These are phyloP conservation scores for Microbotryum intermedium DNA, from an alignment of 1,284 basidiomycete genomes.

Conservation along the genomic window DNA sequence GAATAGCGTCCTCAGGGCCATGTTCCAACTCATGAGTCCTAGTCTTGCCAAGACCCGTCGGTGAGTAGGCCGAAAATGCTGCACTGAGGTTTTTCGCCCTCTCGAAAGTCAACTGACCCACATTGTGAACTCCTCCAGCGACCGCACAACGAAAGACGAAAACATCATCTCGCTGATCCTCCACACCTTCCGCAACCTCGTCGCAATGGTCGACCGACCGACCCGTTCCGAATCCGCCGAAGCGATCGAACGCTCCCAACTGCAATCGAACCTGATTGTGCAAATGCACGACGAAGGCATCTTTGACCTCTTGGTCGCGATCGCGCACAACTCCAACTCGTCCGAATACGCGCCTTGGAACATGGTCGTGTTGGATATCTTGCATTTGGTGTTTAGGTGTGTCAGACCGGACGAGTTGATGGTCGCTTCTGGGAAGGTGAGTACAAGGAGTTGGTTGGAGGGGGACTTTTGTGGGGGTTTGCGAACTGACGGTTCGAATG, in stretches of 20 bases:
- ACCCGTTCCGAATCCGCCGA: constrained; percentile 61
- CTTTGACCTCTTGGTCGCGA: constrained; percentile 68
- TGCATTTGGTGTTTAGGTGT: constrained; percentile 75
- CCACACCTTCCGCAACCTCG: constrained; percentile 78
- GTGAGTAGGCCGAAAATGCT: constrained; percentile 23
- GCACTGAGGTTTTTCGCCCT: background rate
- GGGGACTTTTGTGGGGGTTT: background rate
- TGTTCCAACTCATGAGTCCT: constrained; percentile 40
- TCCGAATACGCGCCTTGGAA: constrained; percentile 72
- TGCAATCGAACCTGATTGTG: constrained; percentile 66
- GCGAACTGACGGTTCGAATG: background rate
- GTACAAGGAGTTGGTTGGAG: constrained; percentile 14
- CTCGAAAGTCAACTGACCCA: background rate
- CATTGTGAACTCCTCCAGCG: constrained; percentile 37
- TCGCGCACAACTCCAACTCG: constrained; percentile 67
- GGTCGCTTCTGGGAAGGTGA: constrained; percentile 60
- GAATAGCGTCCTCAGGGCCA: constrained; percentile 35
- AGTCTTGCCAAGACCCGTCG: constrained; percentile 39
- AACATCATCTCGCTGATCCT: constrained; percentile 82
- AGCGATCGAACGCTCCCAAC: constrained; percentile 60
- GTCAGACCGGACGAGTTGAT: constrained; percentile 57
- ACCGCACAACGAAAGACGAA: constrained; percentile 66
- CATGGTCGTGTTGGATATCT: constrained; percentile 76
- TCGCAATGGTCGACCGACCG: constrained; percentile 73
- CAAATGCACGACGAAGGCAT: constrained; percentile 63